A percentile compares a stretch with the other conserved stretches of the same genome.
Conservation (phyloP, 106 monocot species). For the Vanilla planifolia region DNA sequence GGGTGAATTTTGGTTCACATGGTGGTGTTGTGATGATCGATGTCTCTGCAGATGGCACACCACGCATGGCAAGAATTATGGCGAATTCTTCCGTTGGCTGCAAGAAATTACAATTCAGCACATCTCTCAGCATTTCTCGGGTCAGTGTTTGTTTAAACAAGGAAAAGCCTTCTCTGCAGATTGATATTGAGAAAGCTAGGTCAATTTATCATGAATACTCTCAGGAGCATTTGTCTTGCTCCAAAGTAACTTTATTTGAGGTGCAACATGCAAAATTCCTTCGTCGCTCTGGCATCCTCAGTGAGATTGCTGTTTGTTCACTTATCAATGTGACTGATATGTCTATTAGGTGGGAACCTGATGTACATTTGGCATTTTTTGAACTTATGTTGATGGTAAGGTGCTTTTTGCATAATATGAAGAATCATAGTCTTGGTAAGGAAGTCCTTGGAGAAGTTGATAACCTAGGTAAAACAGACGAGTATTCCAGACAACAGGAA, state of each 20-base stretch:
- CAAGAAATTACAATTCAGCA: conserved; percentile 54
- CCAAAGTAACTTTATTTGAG: conserved; percentile 62
- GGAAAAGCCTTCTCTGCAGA: conserved; percentile 60
- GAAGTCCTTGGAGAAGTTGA: conserved; percentile 29
- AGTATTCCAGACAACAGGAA: conserved; percentile 21
- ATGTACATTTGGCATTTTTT: conserved; percentile 69
- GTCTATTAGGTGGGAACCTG: conserved; percentile 87
- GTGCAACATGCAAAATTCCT: conserved; percentile 91
- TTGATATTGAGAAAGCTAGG: conserved; percentile 66
- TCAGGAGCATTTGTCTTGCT: conserved; percentile 38
- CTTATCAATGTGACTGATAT: conserved; percentile 80
- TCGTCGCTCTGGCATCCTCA: conserved; percentile 66
- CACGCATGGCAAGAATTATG: conserved; percentile 60
- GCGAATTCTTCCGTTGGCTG: conserved; percentile 35
- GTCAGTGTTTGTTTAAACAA: conserved; percentile 55
- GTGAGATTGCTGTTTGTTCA: conserved; percentile 73
- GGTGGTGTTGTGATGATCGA: conserved; percentile 63
- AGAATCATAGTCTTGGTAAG: conserved; percentile 27
- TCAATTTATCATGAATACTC: conserved; percentile 58
- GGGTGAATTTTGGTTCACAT: conserved; percentile 91
- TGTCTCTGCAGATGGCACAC: conserved; percentile 64
- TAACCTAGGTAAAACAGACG: conserved; percentile 19
- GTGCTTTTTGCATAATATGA: conserved; percentile 40
- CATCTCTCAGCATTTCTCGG: conserved; percentile 56
- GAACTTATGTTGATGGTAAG: conserved; percentile 53